These are phyloP conservation scores for Pichia sp. DNA, from an alignment of 1,139 yeast species.

Conservation along the genomic window DNA sequence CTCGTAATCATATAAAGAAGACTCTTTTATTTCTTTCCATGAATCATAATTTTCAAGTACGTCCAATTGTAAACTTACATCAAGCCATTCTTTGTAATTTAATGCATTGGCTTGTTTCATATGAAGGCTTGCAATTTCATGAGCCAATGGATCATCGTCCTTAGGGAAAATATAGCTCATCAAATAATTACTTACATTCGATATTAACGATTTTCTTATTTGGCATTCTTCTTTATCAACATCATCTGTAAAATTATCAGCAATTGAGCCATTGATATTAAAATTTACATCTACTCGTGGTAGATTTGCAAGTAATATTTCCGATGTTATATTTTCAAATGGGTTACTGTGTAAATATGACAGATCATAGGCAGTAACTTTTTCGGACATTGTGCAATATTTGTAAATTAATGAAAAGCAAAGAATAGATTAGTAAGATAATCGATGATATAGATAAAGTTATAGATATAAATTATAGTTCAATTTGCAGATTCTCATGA, in stretches of 20 bases:
- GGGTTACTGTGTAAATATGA: slow-evolving; percentile 19
- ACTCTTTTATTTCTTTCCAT: slow-evolving; percentile 65
- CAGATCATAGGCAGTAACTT: slow-evolving; percentile 22
- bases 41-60: slow-evolving; percentile 51
- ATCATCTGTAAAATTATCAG: neutral
- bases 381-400: slow-evolving; percentile 13
- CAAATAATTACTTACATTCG: too few species aligned
- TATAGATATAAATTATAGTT: too few species aligned
- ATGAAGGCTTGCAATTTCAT: slow-evolving; percentile 30
- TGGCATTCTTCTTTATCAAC: too few species aligned
- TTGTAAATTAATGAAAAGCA: too few species aligned
- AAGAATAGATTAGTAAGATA: too few species aligned
- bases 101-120: slow-evolving; percentile 53
- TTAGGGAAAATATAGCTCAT: too few species aligned
- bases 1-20: slow-evolving; percentile 65
- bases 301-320: too few species aligned
- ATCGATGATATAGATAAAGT: too few species aligned
- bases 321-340: slow-evolving; percentile 23
- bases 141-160: slow-evolving; percentile 10
- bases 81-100: slow-evolving; percentile 67
- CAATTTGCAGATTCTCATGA: too few species aligned
- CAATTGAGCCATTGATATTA: neutral
- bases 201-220: too few species aligned
- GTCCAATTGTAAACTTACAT: slow-evolving; percentile 59
- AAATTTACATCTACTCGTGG: too few species aligned